Evolutionary conservation across 805 yeast species (phyloP), one percentile per base, ranked within the genome.

Genomic region (Lipomyces orientalis): DNA sequence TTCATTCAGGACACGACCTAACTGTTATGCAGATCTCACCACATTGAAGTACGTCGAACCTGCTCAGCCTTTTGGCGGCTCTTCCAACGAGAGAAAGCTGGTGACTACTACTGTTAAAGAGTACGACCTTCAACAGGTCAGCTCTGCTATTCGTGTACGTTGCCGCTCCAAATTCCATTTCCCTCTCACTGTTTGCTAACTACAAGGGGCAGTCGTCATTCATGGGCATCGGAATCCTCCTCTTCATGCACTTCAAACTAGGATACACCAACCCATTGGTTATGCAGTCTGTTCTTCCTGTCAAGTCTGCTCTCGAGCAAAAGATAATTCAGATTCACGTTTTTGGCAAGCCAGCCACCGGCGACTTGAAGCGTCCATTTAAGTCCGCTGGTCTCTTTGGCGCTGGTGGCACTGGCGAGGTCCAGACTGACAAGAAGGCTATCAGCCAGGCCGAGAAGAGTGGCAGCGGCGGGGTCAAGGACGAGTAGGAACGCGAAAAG

Each of bases 351-450:
- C 86, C 93, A 52, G 95, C 97, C 33, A 75, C 85, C 60, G 98
- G 97, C 73, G 97, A 90, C 75, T 87, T 93, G 81, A 91, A 92
- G 87, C 91, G 99, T 84, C 99, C 99, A 58, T 95, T 95, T 88
- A 91, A 91, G 84, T 87, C 93, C 67, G 87, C 93, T 62, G 79
- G 94, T 82, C 87, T 92, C 73, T 91, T 93, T 68, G 75, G 79
- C 49, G 80, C 82, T 54, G 81, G 79, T 66, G 75, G 75, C 73
- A 71, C 74, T 73, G 69, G 76, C 56, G 89, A 84, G 58, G 83
- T 86, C 75, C 88, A 88, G 83, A 90, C 95, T 71, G 97, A 93
- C 81, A 92, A 92, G 84, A 90, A 90, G 75, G 83, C 97, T 39
- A 88, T 92, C 74, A 92, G 89, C 75, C 86, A 84, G 75, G 95